phyloP scores from a whole-genome alignment of 192 early-diverging fungal genomes.

The Coemansia sp. region DNA sequence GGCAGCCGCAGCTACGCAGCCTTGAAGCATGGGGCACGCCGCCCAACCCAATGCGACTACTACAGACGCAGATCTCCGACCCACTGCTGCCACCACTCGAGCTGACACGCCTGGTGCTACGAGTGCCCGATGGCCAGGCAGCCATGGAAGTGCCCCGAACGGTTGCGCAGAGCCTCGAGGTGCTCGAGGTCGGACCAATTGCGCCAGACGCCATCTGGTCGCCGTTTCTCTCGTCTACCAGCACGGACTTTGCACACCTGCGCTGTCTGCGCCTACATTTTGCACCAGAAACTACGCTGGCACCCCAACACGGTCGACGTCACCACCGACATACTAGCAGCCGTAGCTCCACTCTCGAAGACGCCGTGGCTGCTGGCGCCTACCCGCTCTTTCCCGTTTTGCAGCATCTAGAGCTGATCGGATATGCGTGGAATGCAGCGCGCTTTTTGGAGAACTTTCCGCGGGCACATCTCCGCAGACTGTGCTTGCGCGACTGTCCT shows the following conservation, averaged over 20 bases:
- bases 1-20: slow-evolving; percentile 1
- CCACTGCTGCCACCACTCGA: slow-evolving; percentile 5
- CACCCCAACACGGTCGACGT: neutral
- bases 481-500: slow-evolving; percentile 18
- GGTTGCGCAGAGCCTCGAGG: slow-evolving; percentile 10
- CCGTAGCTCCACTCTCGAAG: neutral
- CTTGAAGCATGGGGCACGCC: slow-evolving; percentile 6
- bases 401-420: slow-evolving; percentile 10
- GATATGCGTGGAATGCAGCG: slow-evolving; percentile 23
- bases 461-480: slow-evolving; percentile 16
- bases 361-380: neutral
- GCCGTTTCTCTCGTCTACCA: slow-evolving; percentile 6
- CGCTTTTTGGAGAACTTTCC: slow-evolving; percentile 38
- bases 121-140: neutral
- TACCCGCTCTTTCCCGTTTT: slow-evolving; percentile 26
- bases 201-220: slow-evolving; percentile 25
- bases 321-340: neutral
- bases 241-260: slow-evolving; percentile 9
- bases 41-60: too few relatives aligned
- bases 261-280: slow-evolving; percentile 22
- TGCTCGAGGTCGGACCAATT: slow-evolving; percentile 33
- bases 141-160: slow-evolving; percentile 8
- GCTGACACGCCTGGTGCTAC: slow-evolving; percentile 12
- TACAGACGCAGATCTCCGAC: neutral
- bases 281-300: slow-evolving; percentile 11